Evolutionary conservation across 2,329 filamentous ascomycete species (phyloP), one percentile per base, ranked within the genome.

Genomic region (Phialophora macrospora): DNA sequence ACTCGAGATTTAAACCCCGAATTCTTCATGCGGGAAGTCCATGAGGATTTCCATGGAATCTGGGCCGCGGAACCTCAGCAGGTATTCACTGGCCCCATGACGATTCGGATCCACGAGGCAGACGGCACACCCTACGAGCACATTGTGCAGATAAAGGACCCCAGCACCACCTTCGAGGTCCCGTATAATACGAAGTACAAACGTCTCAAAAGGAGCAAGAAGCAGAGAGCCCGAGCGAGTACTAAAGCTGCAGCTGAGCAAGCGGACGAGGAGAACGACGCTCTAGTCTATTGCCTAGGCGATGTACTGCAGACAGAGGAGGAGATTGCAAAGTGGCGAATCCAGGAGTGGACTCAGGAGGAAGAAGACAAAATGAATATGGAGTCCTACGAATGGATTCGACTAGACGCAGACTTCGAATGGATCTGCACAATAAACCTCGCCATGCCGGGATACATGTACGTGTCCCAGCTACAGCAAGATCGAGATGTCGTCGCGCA

Each of bases 181-280:
- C 93, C 94, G 0, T 99, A 99, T 79, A 98, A 98, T 73, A 99
- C 95, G 0, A 99, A 99, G 76, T 99, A 99, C 80, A 99, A 98
- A 80, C 89, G 96, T 8, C 84, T 99, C 2, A 99, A 99, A 81
- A 85, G 93, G 55, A 97, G 91, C 65, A 87, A 90, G 52, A 84
- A 91, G 34, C 88, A 94, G 75, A 93, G 93, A 75, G 92, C 96
- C 76, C 88, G 91, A 66, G 87, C 86, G 24, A 85, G 85, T 46
- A 62, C 57, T 8, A 67, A 67, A 55, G 87, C 85, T 57, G 87
- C 83, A 26, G 85, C 85, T 59, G 90, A 90, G 73, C 83, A 83
- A 55, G 83, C 84, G 17, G 90, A 90, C 67, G 84, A 85, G 7
- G 87, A 91, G 61, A 90, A 95, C 62, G 92, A 96, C 65, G 87